Conservation (phyloP, 1,139 yeast genomes). For the Scheffersomyces segobiensis region DNA sequence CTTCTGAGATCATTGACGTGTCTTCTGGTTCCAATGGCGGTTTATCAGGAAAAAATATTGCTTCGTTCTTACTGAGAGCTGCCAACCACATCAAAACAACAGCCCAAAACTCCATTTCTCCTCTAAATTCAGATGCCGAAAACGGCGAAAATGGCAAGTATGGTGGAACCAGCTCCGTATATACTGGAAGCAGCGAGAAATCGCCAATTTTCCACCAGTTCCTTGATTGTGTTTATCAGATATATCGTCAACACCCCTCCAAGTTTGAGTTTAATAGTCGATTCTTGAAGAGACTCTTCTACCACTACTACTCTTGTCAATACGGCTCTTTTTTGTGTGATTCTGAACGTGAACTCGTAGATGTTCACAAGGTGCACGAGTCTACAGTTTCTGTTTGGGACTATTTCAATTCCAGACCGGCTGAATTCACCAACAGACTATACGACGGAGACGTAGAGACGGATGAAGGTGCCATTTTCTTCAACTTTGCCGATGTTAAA, state of each 20-base stretch:
- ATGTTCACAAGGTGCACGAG: slow-evolving; percentile 32
- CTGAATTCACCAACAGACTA: slow-evolving; percentile 63
- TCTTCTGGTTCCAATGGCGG: neutral
- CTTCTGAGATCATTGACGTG: slow-evolving; percentile 1
- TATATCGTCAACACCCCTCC: slow-evolving; percentile 67
- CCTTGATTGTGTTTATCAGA: slow-evolving; percentile 83
- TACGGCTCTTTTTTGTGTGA: slow-evolving; percentile 88
- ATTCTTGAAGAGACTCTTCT: slow-evolving; percentile 76
- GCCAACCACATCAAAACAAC: slow-evolving; percentile 45
- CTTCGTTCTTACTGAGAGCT: slow-evolving; percentile 41
- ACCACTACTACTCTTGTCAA: slow-evolving; percentile 91
- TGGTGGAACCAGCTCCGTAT: slow-evolving; percentile 21
- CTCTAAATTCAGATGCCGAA: slow-evolving; percentile 10
- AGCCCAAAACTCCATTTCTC: slow-evolving; percentile 27
- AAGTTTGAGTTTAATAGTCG: slow-evolving; percentile 87
- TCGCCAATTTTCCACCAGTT: slow-evolving; percentile 95
- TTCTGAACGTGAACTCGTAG: slow-evolving; percentile 59
- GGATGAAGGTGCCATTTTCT: slow-evolving; percentile 54
- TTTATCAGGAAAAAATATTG: slow-evolving; percentile 13
- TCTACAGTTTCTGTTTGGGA: slow-evolving; percentile 89
- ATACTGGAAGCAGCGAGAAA: slow-evolving; percentile 48
- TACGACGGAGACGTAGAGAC: slow-evolving; percentile 35
- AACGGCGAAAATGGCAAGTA: slow-evolving; percentile 13
- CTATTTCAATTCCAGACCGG: slow-evolving; percentile 74
- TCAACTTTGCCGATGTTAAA: slow-evolving; percentile 64